These are phyloP conservation scores for Cryptosporidium viatorum DNA, from an alignment of 169 alveolate genomes.

Conservation along the genomic window DNA sequence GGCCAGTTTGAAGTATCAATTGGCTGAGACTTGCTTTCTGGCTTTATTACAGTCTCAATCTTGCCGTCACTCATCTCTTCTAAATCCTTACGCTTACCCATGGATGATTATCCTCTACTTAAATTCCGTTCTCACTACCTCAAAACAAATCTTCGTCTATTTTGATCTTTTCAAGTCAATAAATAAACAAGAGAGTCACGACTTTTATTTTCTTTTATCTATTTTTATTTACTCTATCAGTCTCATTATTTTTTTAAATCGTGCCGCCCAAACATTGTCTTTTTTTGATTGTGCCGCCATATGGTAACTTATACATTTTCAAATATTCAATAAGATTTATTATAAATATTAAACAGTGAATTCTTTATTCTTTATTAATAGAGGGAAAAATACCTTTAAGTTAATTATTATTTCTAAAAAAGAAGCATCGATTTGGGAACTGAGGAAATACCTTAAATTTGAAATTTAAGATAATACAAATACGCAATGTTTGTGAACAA, in stretches of 20 bases:
- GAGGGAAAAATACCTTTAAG: too few species aligned
- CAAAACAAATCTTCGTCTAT: background rate
- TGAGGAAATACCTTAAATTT: too few species aligned
- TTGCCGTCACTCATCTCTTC: slow-evolving; percentile 23
- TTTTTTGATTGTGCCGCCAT: slow-evolving; percentile 11
- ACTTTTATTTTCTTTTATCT: background rate
- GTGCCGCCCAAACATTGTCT: slow-evolving; percentile 18
- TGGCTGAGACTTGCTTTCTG: slow-evolving; percentile 83
- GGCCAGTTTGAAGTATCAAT: slow-evolving; percentile 97
- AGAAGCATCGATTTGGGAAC: too few species aligned
- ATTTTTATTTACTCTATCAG: background rate
- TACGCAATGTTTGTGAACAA: too few species aligned
- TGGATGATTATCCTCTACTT: background rate
- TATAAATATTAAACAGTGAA: too few species aligned
- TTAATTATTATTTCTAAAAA: too few species aligned
- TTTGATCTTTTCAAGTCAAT: background rate
- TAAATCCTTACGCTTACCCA: slow-evolving; percentile 27
- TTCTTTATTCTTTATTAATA: too few species aligned
- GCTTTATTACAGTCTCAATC: slow-evolving; percentile 46
- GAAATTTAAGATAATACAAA: too few species aligned
- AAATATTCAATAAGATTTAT: too few species aligned
- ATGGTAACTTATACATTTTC: background rate
- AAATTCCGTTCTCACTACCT: background rate
- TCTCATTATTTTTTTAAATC: background rate
- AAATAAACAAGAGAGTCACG: background rate